Evolutionary conservation across 306 rosid genomes (phyloP).

Genomic region (Fragaria nilgerrensis): DNA sequence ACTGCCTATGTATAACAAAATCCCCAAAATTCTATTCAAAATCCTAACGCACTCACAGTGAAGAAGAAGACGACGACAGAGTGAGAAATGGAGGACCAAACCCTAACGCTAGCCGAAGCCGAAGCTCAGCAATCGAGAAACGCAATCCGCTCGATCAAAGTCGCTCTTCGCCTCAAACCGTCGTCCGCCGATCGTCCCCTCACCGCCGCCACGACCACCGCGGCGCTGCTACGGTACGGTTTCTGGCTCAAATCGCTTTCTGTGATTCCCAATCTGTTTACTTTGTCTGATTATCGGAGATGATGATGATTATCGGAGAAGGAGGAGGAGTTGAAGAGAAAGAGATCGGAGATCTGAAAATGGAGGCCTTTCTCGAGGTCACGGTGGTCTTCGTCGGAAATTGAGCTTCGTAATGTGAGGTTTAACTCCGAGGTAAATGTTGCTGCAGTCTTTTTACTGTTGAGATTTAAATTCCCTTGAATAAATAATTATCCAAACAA

Average conservation of each 20-base stretch:
- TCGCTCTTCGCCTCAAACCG: slow-evolving; percentile 42
- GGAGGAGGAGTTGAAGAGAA: slow-evolving; percentile 24
- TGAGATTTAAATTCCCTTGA: too few species aligned
- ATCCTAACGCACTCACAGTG: too few species aligned
- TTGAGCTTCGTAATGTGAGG: neutral
- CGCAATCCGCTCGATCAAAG: neutral
- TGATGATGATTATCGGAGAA: neutral
- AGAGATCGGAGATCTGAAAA: slow-evolving; percentile 28
- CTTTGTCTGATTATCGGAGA: neutral
- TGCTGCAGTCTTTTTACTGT: too few species aligned
- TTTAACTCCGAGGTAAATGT: too few species aligned
- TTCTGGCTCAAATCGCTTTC: neutral
- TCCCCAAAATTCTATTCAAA: too few species aligned
- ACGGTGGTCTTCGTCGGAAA: neutral
- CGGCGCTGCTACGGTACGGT: slow-evolving; percentile 15
- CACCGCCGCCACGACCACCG: neutral
- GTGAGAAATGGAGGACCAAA: slow-evolving; percentile 8
- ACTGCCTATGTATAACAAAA: too few species aligned
- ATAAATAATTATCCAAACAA: too few species aligned
- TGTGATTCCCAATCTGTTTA: too few species aligned
- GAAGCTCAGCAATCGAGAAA: slow-evolving; percentile 30
- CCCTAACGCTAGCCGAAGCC: slow-evolving; percentile 21
- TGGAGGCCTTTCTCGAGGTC: slow-evolving; percentile 2
- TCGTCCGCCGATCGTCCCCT: slow-evolving; percentile 14
- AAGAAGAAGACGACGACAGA: neutral